Percentiles rank a stretch among this genome's conserved stretches.
Evolutionary conservation across 129 eudicot genomes (phyloP).

Genomic region (Tanacetum coccineum): DNA sequence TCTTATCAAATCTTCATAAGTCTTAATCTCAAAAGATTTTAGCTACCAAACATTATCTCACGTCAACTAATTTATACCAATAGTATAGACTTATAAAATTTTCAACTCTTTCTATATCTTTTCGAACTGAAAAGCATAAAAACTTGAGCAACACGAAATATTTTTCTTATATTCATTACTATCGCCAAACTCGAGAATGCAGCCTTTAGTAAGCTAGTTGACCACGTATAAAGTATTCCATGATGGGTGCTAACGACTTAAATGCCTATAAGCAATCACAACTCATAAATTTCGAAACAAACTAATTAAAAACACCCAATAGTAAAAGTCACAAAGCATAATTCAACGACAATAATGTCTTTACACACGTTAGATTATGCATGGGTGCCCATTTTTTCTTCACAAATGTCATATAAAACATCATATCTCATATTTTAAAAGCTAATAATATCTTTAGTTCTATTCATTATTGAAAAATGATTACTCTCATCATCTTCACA

Average conservation of each 20-base stretch:
- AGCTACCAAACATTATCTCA: too few species aligned
- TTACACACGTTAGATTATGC: background rate
- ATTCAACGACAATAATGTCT: background rate
- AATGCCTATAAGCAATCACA: background rate
- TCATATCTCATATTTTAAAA: too few species aligned
- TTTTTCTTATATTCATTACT: too few species aligned
- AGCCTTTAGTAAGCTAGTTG: too few species aligned
- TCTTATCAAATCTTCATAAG: too few species aligned
- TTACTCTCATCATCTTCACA: constrained; percentile 16
- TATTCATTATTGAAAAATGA: constrained; percentile 7
- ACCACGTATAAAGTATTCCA: background rate
- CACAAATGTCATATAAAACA: background rate
- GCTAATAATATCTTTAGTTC: background rate
- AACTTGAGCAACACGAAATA: too few species aligned
- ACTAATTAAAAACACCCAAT: background rate
- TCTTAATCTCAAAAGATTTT: too few species aligned
- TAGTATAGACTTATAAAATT: too few species aligned
- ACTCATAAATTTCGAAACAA: background rate
- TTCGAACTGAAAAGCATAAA: too few species aligned
- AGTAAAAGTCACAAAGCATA: background rate
- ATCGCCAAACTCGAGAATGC: too few species aligned
- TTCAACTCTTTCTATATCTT: too few species aligned
- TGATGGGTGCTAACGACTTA: background rate
- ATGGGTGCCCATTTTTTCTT: background rate
- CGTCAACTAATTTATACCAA: too few species aligned